These are phyloP conservation scores for Apiospora kogelbergensis DNA, from an alignment of 2,329 filamentous ascomycete species.

Conservation along the genomic window DNA sequence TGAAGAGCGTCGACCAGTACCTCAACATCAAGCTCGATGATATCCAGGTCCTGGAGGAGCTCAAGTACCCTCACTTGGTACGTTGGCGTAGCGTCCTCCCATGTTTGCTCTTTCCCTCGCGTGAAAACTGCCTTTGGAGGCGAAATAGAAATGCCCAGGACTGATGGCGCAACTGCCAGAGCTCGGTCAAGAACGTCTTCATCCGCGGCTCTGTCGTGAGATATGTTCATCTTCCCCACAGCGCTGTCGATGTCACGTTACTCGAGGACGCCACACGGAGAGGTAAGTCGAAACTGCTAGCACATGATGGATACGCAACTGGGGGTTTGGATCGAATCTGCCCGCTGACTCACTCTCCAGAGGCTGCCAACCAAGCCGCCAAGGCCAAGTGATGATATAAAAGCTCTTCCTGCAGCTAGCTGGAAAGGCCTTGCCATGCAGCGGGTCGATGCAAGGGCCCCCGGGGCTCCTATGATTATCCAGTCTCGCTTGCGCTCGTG, in stretches of 20 bases:
- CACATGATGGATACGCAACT: not conserved
- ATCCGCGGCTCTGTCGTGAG: constrained; percentile 90
- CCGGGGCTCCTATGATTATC: not conserved
- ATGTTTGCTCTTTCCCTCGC: not conserved
- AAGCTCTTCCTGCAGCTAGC: not conserved
- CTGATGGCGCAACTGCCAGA: constrained; percentile 35
- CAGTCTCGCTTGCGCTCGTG: not conserved
- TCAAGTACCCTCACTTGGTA: constrained; percentile 92
- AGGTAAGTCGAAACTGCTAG: constrained; percentile 51
- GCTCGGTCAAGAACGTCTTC: constrained; percentile 91
- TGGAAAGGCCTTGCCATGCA: not conserved
- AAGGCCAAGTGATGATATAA: constrained; percentile 49
- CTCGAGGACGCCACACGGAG: constrained; percentile 89
- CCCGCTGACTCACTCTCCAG: constrained; percentile 30
- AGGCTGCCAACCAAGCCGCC: constrained; percentile 57
- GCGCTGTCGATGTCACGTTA: constrained; percentile 79
- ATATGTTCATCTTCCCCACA: constrained; percentile 84
- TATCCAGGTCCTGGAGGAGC: constrained; percentile 86
- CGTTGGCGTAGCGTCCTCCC: constrained; percentile 20
- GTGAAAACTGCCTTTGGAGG: not conserved
- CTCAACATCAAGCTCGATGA: constrained; percentile 99
- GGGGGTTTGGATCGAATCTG: not conserved
- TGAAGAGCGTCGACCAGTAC: constrained; percentile 98
- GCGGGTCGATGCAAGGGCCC: not conserved
- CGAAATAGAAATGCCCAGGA: not conserved